These are phyloP conservation scores for Fraxinus latifolia DNA, from an alignment of 305 asterid species.

Conservation along the genomic window DNA sequence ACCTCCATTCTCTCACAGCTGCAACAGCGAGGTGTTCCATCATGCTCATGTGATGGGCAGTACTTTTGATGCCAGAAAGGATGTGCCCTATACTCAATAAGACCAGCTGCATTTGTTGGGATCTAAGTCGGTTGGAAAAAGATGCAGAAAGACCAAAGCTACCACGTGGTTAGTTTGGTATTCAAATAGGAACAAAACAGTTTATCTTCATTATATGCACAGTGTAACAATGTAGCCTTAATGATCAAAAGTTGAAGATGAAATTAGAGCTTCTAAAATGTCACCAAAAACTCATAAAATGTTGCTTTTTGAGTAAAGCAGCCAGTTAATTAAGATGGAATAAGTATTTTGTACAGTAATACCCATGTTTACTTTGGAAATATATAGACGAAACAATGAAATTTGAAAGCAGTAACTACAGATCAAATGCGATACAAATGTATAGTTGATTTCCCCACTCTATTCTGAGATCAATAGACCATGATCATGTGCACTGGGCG, in stretches of 20 bases:
- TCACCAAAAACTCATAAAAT: neutral
- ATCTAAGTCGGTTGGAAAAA: slow-evolving; percentile 40
- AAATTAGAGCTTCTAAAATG: neutral
- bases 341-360: neutral
- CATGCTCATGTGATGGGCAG: slow-evolving; percentile 88
- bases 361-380: neutral
- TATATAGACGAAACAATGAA: neutral
- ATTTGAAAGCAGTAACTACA: neutral
- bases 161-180: slow-evolving; percentile 7
- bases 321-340: neutral
- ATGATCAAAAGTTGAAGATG: neutral
- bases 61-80: slow-evolving; percentile 96
- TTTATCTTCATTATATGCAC: neutral
- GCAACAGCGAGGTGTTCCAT: slow-evolving; percentile 94
- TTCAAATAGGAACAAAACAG: neutral
- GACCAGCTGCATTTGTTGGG: slow-evolving; percentile 76
- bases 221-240: neutral
- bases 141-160: neutral
- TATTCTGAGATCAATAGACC: neutral
- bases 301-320: neutral
- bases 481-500: neutral
- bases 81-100: slow-evolving; percentile 89
- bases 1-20: slow-evolving; percentile 99
- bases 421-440: neutral
- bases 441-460: neutral